A percentile compares a stretch with the other conserved stretches of the same genome.
Evolutionary conservation across 164 flowering plant genomes (phyloP).

Genomic region (Sedum album): DNA sequence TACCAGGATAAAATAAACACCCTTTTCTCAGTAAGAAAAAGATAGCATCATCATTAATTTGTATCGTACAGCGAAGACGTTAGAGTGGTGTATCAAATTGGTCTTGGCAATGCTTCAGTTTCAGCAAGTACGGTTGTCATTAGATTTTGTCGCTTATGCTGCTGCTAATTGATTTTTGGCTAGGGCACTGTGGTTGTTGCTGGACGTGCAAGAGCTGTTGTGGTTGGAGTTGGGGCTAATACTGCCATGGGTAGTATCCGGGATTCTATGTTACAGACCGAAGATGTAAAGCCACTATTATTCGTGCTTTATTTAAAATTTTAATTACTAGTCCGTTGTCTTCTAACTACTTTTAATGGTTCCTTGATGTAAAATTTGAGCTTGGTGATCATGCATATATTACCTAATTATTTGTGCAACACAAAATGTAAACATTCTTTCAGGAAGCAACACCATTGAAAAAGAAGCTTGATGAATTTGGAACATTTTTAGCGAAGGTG

Average conservation of each 20-base stretch:
- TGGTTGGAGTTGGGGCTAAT: conserved; percentile 86
- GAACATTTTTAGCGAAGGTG: conserved; percentile 96
- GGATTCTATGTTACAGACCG: conserved; percentile 85
- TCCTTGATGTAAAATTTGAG: background rate
- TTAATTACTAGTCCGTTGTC: background rate
- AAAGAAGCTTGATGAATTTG: conserved; percentile 94
- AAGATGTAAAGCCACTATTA: conserved; percentile 36
- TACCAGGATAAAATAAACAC: conserved; percentile 96
- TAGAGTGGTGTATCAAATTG: background rate
- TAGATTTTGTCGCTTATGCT: background rate
- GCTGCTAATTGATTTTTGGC: conserved; percentile 12
- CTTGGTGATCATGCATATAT: background rate
- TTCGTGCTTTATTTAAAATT: background rate
- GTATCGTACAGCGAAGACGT: background rate
- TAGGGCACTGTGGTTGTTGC: conserved; percentile 95
- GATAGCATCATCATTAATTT: background rate
- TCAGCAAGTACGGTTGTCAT: background rate
- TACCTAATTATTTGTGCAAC: background rate
- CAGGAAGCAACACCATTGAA: conserved; percentile 95
- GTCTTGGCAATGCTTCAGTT: too few species aligned
- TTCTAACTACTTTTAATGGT: background rate
- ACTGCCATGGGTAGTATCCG: conserved; percentile 99
- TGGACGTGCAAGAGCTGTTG: conserved; percentile 95
- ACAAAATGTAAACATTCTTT: conserved; percentile 12
- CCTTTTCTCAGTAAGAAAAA: conserved; percentile 73